Evolutionary conservation across 495 filamentous ascomycete genomes (phyloP).

Genomic region (Lindgomyces ingoldianus): DNA sequence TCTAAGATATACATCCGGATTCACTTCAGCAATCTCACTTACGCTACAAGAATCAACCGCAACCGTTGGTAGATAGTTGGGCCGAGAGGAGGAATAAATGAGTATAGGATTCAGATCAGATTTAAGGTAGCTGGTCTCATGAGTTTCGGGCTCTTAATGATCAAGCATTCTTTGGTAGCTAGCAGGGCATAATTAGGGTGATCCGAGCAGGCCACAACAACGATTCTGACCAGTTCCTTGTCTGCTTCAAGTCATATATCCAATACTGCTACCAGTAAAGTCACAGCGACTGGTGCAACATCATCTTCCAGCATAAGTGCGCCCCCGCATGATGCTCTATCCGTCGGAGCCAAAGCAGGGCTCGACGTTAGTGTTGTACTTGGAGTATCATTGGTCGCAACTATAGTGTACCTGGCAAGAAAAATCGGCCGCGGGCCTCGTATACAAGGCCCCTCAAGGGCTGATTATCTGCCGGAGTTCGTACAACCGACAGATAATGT

Average conservation of each 20-base stretch:
- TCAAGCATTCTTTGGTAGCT: background rate
- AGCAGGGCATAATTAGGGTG: background rate
- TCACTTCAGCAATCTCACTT: too few relatives aligned
- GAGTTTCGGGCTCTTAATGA: background rate
- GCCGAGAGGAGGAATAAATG: background rate
- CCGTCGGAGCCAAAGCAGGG: background rate
- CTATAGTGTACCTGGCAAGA: constrained; percentile 1
- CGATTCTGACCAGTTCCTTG: background rate
- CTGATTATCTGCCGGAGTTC: too few relatives aligned
- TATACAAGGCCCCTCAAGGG: too few relatives aligned
- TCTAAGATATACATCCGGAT: background rate
- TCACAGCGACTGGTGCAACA: background rate
- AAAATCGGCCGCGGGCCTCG: too few relatives aligned
- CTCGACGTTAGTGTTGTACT: background rate
- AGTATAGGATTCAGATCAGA: constrained; percentile 2
- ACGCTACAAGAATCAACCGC: background rate
- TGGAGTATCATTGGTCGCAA: constrained; percentile 2
- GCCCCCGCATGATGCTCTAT: too few relatives aligned
- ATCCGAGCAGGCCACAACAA: background rate
- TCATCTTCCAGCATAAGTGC: too few relatives aligned
- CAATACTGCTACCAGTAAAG: background rate
- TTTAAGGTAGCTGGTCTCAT: background rate
- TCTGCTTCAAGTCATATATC: background rate
- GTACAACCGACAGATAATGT: too few relatives aligned
- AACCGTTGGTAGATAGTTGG: background rate